These are phyloP conservation scores for Hirschioporus abietinus DNA, from an alignment of 768 basidiomycete species.

Conservation along the genomic window DNA sequence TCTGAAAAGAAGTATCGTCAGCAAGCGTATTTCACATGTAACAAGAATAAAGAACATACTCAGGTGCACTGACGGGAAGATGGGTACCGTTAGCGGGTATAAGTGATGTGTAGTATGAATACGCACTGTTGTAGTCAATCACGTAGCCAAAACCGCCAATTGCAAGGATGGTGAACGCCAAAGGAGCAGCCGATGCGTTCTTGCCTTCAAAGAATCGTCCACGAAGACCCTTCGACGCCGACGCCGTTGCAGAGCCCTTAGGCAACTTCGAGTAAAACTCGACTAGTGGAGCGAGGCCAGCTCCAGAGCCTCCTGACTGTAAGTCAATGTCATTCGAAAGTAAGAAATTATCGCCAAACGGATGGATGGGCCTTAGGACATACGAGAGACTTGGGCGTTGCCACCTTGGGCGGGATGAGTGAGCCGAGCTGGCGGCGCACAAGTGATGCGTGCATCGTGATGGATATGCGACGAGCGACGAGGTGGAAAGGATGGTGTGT, in stretches of 20 bases:
- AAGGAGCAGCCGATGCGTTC: conserved; percentile 73
- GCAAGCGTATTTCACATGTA: conserved; percentile 3
- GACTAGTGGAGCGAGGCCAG: conserved; percentile 78
- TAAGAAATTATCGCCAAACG: conserved; percentile 13
- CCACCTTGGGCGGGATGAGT: conserved; percentile 92
- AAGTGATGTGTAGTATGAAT: not conserved
- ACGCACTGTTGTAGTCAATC: conserved; percentile 86
- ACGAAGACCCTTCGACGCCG: conserved; percentile 62
- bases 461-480: not conserved
- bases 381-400: conserved; percentile 85
- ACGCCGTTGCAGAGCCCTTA: conserved; percentile 70
- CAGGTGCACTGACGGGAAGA: conserved; percentile 60
- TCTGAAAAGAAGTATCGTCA: conserved; percentile 38
- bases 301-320: conserved; percentile 78
- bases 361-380: conserved; percentile 22
- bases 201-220: conserved; percentile 79
- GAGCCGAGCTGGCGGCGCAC: conserved; percentile 79
- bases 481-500: not conserved
- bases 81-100: conserved; percentile 8
- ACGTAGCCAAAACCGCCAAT: conserved; percentile 80
- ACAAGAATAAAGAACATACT: conserved; percentile 44
- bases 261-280: conserved; percentile 97
- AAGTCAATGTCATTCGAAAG: conserved; percentile 4
- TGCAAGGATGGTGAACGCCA: conserved; percentile 56
- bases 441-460: conserved; percentile 75